Conservation (phyloP, 805 yeast genomes). For the Lachancea fermentati region DNA sequence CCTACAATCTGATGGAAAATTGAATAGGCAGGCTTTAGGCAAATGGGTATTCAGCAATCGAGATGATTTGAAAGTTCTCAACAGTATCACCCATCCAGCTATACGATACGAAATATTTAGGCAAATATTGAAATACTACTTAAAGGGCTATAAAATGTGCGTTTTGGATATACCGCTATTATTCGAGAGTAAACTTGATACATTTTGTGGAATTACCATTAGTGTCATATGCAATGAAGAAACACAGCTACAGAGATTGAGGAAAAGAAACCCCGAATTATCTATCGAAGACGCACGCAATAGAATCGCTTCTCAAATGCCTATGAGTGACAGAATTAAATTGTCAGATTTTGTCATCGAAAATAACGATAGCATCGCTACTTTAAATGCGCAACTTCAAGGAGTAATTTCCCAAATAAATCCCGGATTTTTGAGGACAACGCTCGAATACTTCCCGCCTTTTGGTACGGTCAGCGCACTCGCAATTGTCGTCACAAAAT, state of each 20-base stretch:
- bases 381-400: slow-evolving; percentile 41
- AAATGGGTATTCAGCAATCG: slow-evolving; percentile 67
- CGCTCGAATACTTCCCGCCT: slow-evolving; percentile 39
- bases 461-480: slow-evolving; percentile 33
- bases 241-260: slow-evolving; percentile 58
- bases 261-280: slow-evolving; percentile 62
- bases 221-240: slow-evolving; percentile 59
- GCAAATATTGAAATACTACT: slow-evolving; percentile 52
- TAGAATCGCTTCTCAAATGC: slow-evolving; percentile 74
- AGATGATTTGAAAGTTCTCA: slow-evolving; percentile 52
- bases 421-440: slow-evolving; percentile 34
- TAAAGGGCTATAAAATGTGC: slow-evolving; percentile 53
- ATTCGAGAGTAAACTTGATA: slow-evolving; percentile 71
- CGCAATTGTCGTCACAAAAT: slow-evolving; percentile 24
- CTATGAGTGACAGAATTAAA: slow-evolving; percentile 47
- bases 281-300: slow-evolving; percentile 59
- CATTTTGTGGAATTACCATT: slow-evolving; percentile 63
- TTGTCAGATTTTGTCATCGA: slow-evolving; percentile 64
- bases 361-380: slow-evolving; percentile 47
- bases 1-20: slow-evolving; percentile 34
- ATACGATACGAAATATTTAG: slow-evolving; percentile 57
- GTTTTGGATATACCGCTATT: slow-evolving; percentile 85
- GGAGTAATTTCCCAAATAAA: slow-evolving; percentile 32
- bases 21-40: slow-evolving; percentile 73
- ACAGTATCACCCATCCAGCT: slow-evolving; percentile 82